These are phyloP conservation scores for Hemisphaericaspora nanyangensis DNA, from an alignment of 805 yeast species.

Conservation along the genomic window DNA sequence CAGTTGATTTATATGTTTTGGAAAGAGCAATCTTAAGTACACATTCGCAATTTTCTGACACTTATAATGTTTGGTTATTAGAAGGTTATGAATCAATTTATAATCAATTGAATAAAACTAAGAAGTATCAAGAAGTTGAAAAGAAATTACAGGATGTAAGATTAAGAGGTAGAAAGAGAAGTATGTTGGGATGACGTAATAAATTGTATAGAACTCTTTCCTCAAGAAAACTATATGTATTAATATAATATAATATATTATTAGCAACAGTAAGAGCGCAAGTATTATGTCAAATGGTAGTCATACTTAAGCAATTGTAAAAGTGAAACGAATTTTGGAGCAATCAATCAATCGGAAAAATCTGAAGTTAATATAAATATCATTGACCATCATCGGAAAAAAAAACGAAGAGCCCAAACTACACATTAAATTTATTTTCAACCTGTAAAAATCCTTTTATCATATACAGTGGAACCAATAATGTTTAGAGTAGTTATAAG, in stretches of 20 bases:
- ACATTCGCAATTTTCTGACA: constrained; percentile 68
- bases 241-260: too few relatives aligned
- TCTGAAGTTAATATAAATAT: too few relatives aligned
- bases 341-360: too few relatives aligned
- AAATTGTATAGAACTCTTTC: not conserved
- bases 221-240: too few relatives aligned
- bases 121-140: constrained; percentile 49
- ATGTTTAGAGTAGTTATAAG: constrained; percentile 2
- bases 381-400: too few relatives aligned
- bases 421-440: not conserved
- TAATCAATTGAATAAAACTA: constrained; percentile 28
- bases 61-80: constrained; percentile 66
- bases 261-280: too few relatives aligned
- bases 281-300: too few relatives aligned
- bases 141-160: constrained; percentile 78
- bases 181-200: constrained; percentile 69
- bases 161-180: constrained; percentile 89
- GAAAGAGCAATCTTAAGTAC: constrained; percentile 91
- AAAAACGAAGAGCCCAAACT: too few relatives aligned
- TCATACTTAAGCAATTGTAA: too few relatives aligned
- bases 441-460: not conserved
- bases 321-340: too few relatives aligned
- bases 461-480: not conserved
- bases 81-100: constrained; percentile 58
- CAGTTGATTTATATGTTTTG: constrained; percentile 92